Conservation (phyloP, 306 rosid genomes). For the Glycine latifolia region DNA sequence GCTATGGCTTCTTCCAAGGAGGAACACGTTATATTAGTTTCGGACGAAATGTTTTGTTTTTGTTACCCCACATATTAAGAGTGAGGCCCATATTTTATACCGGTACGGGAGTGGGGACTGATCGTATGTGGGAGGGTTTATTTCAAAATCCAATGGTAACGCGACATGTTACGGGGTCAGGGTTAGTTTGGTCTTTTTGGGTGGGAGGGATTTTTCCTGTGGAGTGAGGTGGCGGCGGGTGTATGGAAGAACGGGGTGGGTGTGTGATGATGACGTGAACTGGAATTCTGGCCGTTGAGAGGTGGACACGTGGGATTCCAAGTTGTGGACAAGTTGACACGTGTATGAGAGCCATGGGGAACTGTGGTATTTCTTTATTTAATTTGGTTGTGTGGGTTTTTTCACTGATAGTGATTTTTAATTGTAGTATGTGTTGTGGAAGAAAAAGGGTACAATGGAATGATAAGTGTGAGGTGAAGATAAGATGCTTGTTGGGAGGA, state of each 20-base stretch:
- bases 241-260: conserved; percentile 47
- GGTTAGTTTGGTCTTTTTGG: conserved; percentile 30
- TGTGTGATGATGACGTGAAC: conserved; percentile 65
- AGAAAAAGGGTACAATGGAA: conserved; percentile 38
- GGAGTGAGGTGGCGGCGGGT: conserved; percentile 38
- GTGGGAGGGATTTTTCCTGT: neutral
- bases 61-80: conserved; percentile 45
- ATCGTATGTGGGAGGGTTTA: neutral
- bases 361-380: conserved; percentile 17
- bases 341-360: conserved; percentile 43
- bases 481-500: conserved; percentile 53
- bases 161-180: neutral
- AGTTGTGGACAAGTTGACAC: conserved; percentile 50
- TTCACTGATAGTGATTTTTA: conserved; percentile 43
- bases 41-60: conserved; percentile 32
- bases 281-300: conserved; percentile 56
- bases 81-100: conserved; percentile 49
- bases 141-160: fast-evolving
- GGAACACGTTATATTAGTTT: conserved; percentile 41
- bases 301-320: conserved; percentile 52
- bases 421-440: conserved; percentile 17
- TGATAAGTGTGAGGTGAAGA: conserved; percentile 59
- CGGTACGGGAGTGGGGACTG: conserved; percentile 14
- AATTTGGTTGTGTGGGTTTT: neutral
- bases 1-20: conserved; percentile 43